A percentile compares a stretch with the other conserved stretches of the same genome.
phyloP scores from a whole-genome alignment of 352 stramenopile species.

The Pythium utonaiense region DNA sequence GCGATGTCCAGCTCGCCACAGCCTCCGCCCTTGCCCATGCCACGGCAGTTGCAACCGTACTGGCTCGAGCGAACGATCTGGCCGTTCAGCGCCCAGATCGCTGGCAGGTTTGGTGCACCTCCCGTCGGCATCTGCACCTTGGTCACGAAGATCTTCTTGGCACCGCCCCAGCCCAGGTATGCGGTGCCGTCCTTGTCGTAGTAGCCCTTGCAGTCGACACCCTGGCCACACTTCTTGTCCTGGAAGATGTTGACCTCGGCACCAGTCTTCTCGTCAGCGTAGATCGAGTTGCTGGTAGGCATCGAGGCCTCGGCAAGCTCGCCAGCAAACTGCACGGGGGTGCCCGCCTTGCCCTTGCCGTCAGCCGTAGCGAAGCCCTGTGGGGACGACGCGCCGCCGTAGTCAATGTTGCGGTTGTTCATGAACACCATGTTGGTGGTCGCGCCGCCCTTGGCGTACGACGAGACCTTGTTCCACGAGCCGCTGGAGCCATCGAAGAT shows the following conservation, averaged over 20 bases:
- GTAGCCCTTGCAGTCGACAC: constrained; percentile 52
- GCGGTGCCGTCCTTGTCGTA: constrained; percentile 72
- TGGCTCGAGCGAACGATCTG: constrained; percentile 67
- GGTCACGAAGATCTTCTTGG: constrained; percentile 76
- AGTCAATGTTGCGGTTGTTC: constrained; percentile 84
- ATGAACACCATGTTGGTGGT: constrained; percentile 75
- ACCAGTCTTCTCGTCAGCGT: constrained; percentile 58
- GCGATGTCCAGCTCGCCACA: constrained; percentile 79
- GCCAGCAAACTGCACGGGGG: constrained; percentile 46
- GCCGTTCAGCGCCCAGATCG: constrained; percentile 72
- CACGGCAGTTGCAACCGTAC: constrained; percentile 84
- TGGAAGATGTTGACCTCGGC: constrained; percentile 78
- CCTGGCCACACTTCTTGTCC: constrained; percentile 47
- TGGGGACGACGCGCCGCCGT: constrained; percentile 42
- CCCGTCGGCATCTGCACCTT: constrained; percentile 59
- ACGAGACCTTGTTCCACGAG: constrained; percentile 57
- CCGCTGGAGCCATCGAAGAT: constrained; percentile 61
- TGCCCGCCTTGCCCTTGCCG: constrained; percentile 37
- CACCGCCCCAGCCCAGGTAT: constrained; percentile 59
- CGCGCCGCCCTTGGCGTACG: constrained; percentile 45
- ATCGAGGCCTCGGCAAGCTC: constrained; percentile 44
- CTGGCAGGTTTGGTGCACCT: constrained; percentile 47
- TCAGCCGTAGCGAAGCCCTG: constrained; percentile 59
- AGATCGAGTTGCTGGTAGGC: constrained; percentile 36
- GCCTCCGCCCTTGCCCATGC: constrained; percentile 48